Conservation (phyloP, 1,139 yeast genomes). For the Blastobotrys capitulatus region DNA sequence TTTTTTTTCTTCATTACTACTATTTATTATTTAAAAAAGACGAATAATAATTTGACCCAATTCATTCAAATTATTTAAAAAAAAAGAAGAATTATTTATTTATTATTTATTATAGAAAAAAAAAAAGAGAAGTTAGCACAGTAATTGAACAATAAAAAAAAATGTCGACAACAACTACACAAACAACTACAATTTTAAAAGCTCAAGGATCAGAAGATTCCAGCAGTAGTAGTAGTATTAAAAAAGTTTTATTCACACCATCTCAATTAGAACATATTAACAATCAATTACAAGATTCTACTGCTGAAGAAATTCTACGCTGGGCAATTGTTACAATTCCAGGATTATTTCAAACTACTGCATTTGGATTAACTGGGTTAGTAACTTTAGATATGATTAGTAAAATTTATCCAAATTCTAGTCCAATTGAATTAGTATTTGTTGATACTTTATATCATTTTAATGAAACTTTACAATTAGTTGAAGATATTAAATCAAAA, state of each 20-base stretch:
- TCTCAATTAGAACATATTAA: slow-evolving; percentile 44
- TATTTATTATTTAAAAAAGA: neutral
- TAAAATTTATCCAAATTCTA: slow-evolving; percentile 39
- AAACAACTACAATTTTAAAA: neutral
- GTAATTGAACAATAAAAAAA: too few species aligned
- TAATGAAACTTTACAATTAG: slow-evolving; percentile 82
- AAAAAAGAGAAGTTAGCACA: too few species aligned
- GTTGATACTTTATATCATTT: slow-evolving; percentile 90
- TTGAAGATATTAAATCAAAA: slow-evolving; percentile 48
- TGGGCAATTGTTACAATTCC: slow-evolving; percentile 88
- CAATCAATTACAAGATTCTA: slow-evolving; percentile 45
- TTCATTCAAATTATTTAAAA: too few species aligned
- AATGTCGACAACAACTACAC: slow-evolving; percentile 7
- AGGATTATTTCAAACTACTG: slow-evolving; percentile 81
- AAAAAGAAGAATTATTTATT: too few species aligned
- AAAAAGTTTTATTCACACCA: slow-evolving; percentile 15
- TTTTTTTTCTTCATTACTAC: neutral
- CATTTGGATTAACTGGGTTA: slow-evolving; percentile 89
- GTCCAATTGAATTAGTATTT: slow-evolving; percentile 70
- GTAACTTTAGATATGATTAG: slow-evolving; percentile 81
- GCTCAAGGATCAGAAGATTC: neutral
- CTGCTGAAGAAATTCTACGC: slow-evolving; percentile 67
- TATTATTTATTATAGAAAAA: too few species aligned
- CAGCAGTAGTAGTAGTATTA: neutral
- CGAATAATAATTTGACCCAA: neutral